Conservation (phyloP, 1,284 basidiomycete genomes). For the Tremellales sp. region DNA sequence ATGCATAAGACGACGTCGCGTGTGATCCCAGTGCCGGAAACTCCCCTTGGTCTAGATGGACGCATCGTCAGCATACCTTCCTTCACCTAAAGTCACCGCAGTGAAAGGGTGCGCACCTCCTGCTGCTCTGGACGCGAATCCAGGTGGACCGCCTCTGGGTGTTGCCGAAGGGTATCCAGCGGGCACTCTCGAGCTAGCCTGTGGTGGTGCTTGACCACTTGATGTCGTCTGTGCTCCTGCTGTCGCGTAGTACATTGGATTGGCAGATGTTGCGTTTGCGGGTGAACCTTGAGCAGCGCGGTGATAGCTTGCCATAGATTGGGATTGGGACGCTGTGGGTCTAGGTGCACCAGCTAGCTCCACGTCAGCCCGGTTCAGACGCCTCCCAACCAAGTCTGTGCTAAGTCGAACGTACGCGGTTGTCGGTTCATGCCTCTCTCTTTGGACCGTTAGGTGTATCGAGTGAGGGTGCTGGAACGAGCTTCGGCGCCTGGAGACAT, state of each 20-base stretch:
- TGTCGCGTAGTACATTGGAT: constrained; percentile 42
- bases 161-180: constrained; percentile 16
- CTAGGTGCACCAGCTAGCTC: no score
- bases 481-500: no score
- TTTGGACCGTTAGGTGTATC: background rate
- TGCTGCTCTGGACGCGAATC: constrained; percentile 30
- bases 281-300: no score
- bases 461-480: background rate
- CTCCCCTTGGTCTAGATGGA: constrained; percentile 36
- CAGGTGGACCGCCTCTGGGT: constrained; percentile 38
- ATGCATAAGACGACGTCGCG: constrained; percentile 34
- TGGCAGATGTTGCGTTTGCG: constrained; percentile 2
- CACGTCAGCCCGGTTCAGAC: background rate
- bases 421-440: constrained; percentile 3
- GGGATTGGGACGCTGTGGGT: no score
- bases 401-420: background rate
- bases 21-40: constrained; percentile 45
- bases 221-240: constrained; percentile 36
- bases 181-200: constrained; percentile 11
- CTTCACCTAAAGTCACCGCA: constrained; percentile 16
- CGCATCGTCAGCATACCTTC: constrained; percentile 15
- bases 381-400: background rate
- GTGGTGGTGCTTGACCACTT: constrained; percentile 13
- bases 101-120: constrained; percentile 9
- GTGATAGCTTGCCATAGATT: no score